These are phyloP conservation scores for Candida fluviatilis DNA, from an alignment of 805 yeast genomes.

Conservation along the genomic window DNA sequence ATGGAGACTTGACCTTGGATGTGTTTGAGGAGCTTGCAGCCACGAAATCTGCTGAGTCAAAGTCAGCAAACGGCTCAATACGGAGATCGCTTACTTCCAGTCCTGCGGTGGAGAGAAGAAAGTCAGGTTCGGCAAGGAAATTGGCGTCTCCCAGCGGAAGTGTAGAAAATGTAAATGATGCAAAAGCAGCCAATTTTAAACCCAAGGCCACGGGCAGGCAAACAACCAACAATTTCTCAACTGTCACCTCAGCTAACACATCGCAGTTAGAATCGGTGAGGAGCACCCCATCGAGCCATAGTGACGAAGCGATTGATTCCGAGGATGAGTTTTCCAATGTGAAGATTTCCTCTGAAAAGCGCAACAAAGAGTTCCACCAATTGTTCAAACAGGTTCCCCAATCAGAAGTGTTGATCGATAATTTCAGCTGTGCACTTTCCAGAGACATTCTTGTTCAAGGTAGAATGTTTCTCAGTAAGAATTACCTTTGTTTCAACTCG, in stretches of 20 bases:
- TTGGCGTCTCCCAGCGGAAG: background rate
- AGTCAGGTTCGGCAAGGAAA: slow-evolving; percentile 1
- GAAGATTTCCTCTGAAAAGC: slow-evolving; percentile 41
- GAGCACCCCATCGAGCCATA: slow-evolving; percentile 4
- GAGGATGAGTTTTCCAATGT: slow-evolving; percentile 14
- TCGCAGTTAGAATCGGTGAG: background rate
- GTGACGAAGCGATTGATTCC: slow-evolving; percentile 13
- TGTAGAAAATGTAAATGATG: background rate
- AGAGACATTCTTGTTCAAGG: slow-evolving; percentile 69
- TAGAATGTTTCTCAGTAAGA: slow-evolving; percentile 52
- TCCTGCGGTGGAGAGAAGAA: slow-evolving; percentile 5
- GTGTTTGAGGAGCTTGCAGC: slow-evolving; percentile 10
- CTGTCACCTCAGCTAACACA: background rate
- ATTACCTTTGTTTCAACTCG: slow-evolving; percentile 58
- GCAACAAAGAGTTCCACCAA: slow-evolving; percentile 58
- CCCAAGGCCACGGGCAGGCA: background rate
- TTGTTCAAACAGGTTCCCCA: slow-evolving; percentile 50
- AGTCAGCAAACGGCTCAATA: background rate
- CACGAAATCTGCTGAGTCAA: background rate
- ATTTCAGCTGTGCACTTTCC: slow-evolving; percentile 61
- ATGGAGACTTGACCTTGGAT: slow-evolving; percentile 36
- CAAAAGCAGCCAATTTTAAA: background rate
- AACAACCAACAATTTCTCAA: background rate
- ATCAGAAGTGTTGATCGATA: slow-evolving; percentile 54
- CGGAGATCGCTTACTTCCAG: background rate